Evolutionary conservation across 129 eudicot genomes (phyloP), one percentile per base, ranked within the genome.

Genomic region (Oenanthe sinensis): DNA sequence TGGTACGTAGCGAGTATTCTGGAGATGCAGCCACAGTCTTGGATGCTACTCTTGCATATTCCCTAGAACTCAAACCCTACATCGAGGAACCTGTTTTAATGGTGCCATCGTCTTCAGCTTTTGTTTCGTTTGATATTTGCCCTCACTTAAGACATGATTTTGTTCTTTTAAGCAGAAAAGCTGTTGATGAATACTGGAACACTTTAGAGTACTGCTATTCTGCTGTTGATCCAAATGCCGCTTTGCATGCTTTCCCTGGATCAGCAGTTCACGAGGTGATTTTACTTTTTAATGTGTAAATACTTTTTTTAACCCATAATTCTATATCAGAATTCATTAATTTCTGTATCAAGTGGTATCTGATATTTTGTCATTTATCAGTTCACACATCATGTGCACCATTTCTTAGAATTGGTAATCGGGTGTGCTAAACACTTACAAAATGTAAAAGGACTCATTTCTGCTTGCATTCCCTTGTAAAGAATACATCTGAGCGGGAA

Each of bases 171-270:
- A 91, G 85, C 83, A 88, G 85, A 79, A 89, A 85, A 83, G 93
- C 85, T 78, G 89, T 91, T 47, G 93, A 94, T 76, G 96, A 90
- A 75, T 94, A 94, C 80, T 94, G 98, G 98, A 86, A 81, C 54
- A 94, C 91, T n/a, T 88, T 94, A 85, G 98, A 94, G 87, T 94
- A 90, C 86, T 89, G 92, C 77, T 94, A 94, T 83, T 86, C 96
- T 71, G 92, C 94, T 83, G 88, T 92, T 83, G 89, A 90, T 81
- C 76, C 96, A 50, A 88, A 85, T 82, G 91, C 97, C 79, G 98
- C 98, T 79, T 78, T 88, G 55, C 93, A 83, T 83, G 93, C 97
- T 42, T 94, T 94, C 81, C 98, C 98, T 62, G 98, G 98, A 79
- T 91, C 93, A 71, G 86, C 86, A 58, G 97, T 94, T 74, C 86